Conservation (phyloP, 2,329 filamentous ascomycete genomes). For the Scedosporium boydii region DNA sequence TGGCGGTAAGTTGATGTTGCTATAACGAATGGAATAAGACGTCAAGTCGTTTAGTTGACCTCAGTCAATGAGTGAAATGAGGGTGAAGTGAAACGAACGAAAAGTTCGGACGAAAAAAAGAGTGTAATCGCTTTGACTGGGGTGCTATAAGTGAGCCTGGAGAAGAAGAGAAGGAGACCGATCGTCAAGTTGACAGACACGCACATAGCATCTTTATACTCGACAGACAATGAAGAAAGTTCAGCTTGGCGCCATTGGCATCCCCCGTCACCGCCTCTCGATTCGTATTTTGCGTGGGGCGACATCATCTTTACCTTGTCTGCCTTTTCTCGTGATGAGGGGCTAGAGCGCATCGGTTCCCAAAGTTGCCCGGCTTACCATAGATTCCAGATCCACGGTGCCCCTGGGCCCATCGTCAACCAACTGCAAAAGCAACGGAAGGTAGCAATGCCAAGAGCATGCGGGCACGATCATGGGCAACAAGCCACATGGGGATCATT, state of each 20-base stretch:
- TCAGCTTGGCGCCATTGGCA: background rate
- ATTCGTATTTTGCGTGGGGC: background rate
- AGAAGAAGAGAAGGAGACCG: background rate
- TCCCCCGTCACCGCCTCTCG: background rate
- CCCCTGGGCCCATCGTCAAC: background rate
- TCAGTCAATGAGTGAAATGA: slow-evolving; percentile 6
- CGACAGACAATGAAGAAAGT: background rate
- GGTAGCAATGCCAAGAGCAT: background rate
- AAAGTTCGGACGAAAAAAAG: background rate
- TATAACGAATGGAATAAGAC: background rate
- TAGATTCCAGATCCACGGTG: background rate
- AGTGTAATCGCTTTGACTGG: slow-evolving; percentile 4
- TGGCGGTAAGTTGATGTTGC: background rate
- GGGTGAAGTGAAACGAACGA: background rate
- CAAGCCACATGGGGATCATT: background rate
- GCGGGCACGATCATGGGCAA: background rate
- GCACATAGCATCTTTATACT: background rate
- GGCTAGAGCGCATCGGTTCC: no score
- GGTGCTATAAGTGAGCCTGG: background rate
- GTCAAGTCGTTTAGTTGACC: background rate
- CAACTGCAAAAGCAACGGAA: background rate
- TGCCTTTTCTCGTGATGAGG: no score
- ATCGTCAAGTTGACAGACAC: background rate
- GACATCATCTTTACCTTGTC: background rate
- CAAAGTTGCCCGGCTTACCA: background rate